Evolutionary conservation across 2,329 filamentous ascomycete species (phyloP).

Genomic region (Exophiala aquamarina): DNA sequence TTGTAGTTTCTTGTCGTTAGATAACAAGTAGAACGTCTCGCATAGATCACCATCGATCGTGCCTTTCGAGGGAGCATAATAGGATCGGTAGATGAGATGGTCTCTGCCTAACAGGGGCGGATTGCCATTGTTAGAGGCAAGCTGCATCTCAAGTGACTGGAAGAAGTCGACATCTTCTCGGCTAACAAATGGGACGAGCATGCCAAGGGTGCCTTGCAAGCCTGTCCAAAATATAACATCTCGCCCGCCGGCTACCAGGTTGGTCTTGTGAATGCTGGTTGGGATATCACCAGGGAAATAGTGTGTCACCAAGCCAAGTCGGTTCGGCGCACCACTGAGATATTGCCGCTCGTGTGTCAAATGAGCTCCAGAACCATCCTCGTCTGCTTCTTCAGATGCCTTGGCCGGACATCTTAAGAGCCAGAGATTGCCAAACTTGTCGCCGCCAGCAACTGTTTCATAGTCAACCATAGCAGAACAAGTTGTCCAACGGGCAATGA

Average conservation of each 20-base stretch:
- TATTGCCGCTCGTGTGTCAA: constrained; percentile 89
- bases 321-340: constrained; percentile 82
- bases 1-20: constrained; percentile 88
- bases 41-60: constrained; percentile 96
- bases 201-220: constrained; percentile 89
- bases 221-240: constrained; percentile 93
- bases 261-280: constrained; percentile 83
- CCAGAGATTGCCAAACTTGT: constrained; percentile 98
- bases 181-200: constrained; percentile 85
- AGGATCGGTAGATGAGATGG: constrained; percentile 91
- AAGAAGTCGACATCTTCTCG: constrained; percentile 98
- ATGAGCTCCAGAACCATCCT: constrained; percentile 85
- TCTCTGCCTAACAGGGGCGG: constrained; percentile 87
- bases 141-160: constrained; percentile 84
- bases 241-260: constrained; percentile 85
- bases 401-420: constrained; percentile 84
- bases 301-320: constrained; percentile 81
- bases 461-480: constrained; percentile 95
- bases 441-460: constrained; percentile 88
- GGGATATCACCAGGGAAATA: constrained; percentile 91
- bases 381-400: constrained; percentile 84
- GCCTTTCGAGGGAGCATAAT: constrained; percentile 95
- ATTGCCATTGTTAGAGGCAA: constrained; percentile 71
- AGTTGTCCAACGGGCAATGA: constrained; percentile 85
- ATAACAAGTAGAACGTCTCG: constrained; percentile 81